These are phyloP conservation scores for Calvatia gigantea DNA, from an alignment of 768 basidiomycete genomes.

Conservation along the genomic window DNA sequence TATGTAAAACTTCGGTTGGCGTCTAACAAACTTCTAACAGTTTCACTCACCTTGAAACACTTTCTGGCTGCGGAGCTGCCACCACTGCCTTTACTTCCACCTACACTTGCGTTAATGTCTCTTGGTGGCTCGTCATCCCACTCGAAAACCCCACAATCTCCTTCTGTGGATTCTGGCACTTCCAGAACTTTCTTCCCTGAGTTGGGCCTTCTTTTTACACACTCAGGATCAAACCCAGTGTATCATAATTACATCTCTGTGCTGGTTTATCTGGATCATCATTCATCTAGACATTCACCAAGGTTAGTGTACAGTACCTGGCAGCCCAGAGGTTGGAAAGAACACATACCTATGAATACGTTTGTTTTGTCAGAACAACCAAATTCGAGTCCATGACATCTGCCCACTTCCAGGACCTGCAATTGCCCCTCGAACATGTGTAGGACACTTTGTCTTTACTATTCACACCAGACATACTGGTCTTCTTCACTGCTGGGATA, in stretches of 20 bases:
- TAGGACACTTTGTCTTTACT: slow-evolving; percentile 22
- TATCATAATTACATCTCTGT: slow-evolving; percentile 24
- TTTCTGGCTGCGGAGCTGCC: slow-evolving; percentile 13
- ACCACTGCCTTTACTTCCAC: slow-evolving; percentile 15
- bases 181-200: slow-evolving; percentile 78
- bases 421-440: slow-evolving; percentile 21
- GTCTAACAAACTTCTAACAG: not conserved
- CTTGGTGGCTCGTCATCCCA: slow-evolving; percentile 52
- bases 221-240: slow-evolving; percentile 31
- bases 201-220: slow-evolving; percentile 63
- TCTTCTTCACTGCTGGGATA: slow-evolving; percentile 45
- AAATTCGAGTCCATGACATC: slow-evolving; percentile 15
- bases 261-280: slow-evolving; percentile 3
- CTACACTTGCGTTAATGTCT: slow-evolving; percentile 5
- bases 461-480: slow-evolving; percentile 32
- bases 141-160: slow-evolving; percentile 72
- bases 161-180: slow-evolving; percentile 53
- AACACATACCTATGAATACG: slow-evolving; percentile 21
- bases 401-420: slow-evolving; percentile 26
- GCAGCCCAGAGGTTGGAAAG: not conserved
- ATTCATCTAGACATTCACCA: slow-evolving; percentile 5
- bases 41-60: slow-evolving; percentile 45
- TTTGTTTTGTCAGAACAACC: slow-evolving; percentile 25
- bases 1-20: slow-evolving; percentile 18
- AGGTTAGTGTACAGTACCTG: not conserved